Conservation (phyloP, 2,329 filamentous ascomycete species). For the Graphilbum ipis-grandicollis region DNA sequence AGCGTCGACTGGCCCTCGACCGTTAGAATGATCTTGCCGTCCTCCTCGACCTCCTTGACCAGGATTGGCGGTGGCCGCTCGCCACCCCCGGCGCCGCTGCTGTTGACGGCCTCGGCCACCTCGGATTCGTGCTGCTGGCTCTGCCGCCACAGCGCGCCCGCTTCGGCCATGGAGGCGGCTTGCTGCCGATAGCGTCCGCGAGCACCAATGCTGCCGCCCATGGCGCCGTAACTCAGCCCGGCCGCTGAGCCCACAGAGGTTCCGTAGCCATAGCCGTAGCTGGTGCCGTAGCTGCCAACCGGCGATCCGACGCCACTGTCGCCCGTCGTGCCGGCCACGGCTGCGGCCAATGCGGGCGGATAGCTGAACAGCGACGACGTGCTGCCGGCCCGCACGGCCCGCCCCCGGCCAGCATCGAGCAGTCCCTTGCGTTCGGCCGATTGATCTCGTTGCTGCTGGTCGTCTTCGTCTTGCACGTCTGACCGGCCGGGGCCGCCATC, state of each 20-base stretch:
- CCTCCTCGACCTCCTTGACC: constrained; percentile 79
- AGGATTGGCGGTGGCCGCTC: constrained; percentile 56
- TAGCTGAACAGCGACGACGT: constrained; percentile 36
- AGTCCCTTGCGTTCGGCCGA: constrained; percentile 27
- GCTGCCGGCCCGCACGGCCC: constrained; percentile 16
- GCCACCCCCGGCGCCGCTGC: constrained; percentile 27
- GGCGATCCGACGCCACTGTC: constrained; percentile 2
- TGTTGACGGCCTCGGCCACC: neutral
- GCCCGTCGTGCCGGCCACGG: neutral
- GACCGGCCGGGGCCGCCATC: neutral
- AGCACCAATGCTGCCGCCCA: constrained; percentile 13
- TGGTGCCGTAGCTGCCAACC: constrained; percentile 14
- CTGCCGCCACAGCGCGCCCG: constrained; percentile 32
- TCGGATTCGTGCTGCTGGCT: constrained; percentile 24
- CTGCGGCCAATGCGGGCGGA: constrained; percentile 43
- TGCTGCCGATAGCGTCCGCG: neutral
- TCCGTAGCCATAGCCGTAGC: constrained; percentile 29
- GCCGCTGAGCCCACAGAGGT: constrained; percentile 24
- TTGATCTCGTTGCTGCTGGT: neutral
- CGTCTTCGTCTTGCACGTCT: neutral
- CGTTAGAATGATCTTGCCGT: constrained; percentile 67
- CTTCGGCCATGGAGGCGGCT: constrained; percentile 29
- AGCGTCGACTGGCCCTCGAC: constrained; percentile 90
- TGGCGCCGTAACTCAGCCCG: constrained; percentile 4
- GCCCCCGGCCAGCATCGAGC: constrained; percentile 20